Evolutionary conservation across 441 rosid genomes (phyloP), one percentile per base, ranked within the genome.

Genomic region (Manihot esculenta): DNA sequence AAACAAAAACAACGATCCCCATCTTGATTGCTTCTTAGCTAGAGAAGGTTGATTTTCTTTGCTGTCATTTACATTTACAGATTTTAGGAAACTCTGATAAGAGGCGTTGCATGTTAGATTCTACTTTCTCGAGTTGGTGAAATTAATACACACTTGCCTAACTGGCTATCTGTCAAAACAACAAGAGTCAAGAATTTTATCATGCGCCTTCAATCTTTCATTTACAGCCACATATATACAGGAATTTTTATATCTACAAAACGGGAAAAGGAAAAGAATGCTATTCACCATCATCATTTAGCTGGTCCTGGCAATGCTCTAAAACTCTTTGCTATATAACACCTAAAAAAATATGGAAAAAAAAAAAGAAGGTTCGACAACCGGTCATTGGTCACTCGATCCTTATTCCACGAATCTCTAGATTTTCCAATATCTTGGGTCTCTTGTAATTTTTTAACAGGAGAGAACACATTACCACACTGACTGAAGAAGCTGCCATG

Each of bases 401-500:
- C 50, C 56, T 78, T 68, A 89, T 81, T 69, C 86, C 89, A 0
- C 84, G 82, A 51, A 86, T 79, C 73, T 78, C 84, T 17, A 89
- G 72, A 70, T 77, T 71, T 65, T 88, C 85, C 69, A 88, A 82
- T 75, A 66, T 81, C 83, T 81, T 84, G 13, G 96, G 96, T 51
- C 93, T 80, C 78, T 75, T 83, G 81, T 94, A 94, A 67, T 85
- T 69, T 85, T 84, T 89, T 80, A 94, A 75, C 76, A 91, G 74
- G 67, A 94, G 89, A 53, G 98, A 93, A 79, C 94, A 88, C 65
- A 96, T 84, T 11, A 91, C 98, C 13, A 91, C 97, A 70, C 93
- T 87, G 33, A 93, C 96, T 0, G 97, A 93, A 58, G 98, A 93
- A 45, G 97, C 97, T n/a, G 98, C 98, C 98, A 93, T 93, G 61